phyloP scores from a whole-genome alignment of 495 filamentous ascomycete species.

The Lindgomyces ingoldianus region DNA sequence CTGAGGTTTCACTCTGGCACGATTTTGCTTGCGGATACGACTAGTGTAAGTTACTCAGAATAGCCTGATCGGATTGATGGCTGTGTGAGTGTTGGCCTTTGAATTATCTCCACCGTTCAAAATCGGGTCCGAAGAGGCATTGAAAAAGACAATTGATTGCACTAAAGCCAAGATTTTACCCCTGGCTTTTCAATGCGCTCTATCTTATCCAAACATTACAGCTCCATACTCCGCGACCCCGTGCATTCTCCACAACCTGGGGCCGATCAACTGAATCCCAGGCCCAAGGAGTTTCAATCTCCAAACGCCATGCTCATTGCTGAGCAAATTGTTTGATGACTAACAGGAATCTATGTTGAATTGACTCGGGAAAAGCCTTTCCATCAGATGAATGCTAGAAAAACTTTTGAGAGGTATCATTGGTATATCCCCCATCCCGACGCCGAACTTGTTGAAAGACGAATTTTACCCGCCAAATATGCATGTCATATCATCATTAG shows the following conservation, averaged over 20 bases:
- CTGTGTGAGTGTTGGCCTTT: too few species aligned
- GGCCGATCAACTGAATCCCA: neutral
- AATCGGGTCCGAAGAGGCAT: too few species aligned
- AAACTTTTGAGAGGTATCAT: conserved; percentile 30
- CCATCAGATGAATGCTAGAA: conserved; percentile 22
- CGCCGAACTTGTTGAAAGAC: conserved; percentile 38
- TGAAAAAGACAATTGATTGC: neutral
- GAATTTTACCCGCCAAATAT: conserved; percentile 33
- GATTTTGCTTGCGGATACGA: too few species aligned
- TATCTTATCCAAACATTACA: neutral
- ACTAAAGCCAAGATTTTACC: neutral
- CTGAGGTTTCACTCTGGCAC: too few species aligned
- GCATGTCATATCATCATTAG: conserved; percentile 36
- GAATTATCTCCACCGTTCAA: too few species aligned
- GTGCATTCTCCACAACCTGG: neutral
- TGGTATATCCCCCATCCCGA: conserved; percentile 32
- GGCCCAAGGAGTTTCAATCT: conserved; percentile 1
- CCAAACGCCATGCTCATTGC: conserved; percentile 6
- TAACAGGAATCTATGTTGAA: conserved; percentile 27
- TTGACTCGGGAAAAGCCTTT: conserved; percentile 34
- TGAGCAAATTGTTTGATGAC: neutral
- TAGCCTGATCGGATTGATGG: too few species aligned
- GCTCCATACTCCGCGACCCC: neutral
- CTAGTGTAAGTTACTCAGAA: too few species aligned
- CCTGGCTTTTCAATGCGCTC: too few species aligned